These are phyloP conservation scores for Coemansia sp. DNA, from an alignment of 192 early-diverging fungal species.

Conservation along the genomic window DNA sequence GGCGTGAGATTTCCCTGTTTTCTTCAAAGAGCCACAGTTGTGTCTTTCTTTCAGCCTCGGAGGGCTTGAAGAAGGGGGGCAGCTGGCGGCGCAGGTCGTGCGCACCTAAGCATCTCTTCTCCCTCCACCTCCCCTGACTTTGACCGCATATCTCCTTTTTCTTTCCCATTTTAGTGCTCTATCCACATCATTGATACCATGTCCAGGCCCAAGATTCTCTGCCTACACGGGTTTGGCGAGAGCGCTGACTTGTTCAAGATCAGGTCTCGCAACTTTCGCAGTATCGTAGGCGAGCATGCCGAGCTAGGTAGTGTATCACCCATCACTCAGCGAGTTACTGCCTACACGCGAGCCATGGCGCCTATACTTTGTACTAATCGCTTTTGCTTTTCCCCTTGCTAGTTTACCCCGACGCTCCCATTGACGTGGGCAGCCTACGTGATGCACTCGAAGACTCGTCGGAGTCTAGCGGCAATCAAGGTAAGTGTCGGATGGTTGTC, in stretches of 20 bases:
- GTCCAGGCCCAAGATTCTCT: constrained; percentile 48
- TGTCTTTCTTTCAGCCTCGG: constrained; percentile 1
- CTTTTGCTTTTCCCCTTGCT: not conserved
- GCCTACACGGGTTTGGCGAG: constrained; percentile 50
- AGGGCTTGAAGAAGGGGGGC: not conserved
- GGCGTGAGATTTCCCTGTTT: not conserved
- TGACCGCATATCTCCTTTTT: not conserved
- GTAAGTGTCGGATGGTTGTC: not conserved
- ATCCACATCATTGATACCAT: constrained; percentile 1
- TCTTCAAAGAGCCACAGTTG: not conserved
- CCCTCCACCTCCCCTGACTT: not conserved
- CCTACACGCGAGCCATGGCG: not conserved
- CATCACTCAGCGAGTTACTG: not conserved
- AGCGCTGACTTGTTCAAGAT: constrained; percentile 42
- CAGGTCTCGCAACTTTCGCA: constrained; percentile 34
- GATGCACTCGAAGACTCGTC: constrained; percentile 2
- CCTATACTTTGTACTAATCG: not conserved
- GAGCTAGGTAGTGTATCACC: constrained; percentile 19
- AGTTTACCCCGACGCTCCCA: constrained; percentile 35
- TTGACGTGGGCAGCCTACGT: constrained; percentile 39
- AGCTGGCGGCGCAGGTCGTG: not conserved
- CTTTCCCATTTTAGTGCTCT: not conserved
- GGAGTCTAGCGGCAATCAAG: not conserved
- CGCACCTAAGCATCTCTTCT: not conserved
- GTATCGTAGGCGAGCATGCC: constrained; percentile 28